Evolutionary conservation across 139 green algal genomes (phyloP).

Genomic region (Micractinium conductrix): DNA sequence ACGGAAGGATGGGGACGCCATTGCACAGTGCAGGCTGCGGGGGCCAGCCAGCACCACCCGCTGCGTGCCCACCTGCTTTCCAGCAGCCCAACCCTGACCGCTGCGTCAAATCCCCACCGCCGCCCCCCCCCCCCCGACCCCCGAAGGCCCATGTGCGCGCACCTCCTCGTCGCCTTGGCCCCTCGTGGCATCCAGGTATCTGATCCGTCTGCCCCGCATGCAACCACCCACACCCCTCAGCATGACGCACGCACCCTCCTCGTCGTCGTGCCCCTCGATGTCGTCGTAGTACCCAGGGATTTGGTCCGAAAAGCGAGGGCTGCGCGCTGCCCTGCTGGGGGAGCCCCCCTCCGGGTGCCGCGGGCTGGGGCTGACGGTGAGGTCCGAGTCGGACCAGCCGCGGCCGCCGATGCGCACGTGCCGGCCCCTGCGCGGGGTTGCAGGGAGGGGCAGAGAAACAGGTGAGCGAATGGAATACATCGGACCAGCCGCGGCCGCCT

Average conservation of each 20-base stretch:
- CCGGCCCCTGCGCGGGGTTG: background rate
- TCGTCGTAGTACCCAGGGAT: constrained; percentile 31
- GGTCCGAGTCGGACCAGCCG: constrained; percentile 24
- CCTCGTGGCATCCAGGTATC: no score
- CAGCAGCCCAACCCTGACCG: no score
- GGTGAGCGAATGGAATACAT: background rate
- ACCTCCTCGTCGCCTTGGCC: no score
- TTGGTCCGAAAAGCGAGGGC: constrained; percentile 37
- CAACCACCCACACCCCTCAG: background rate
- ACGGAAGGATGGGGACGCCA: no score
- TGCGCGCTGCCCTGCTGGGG: background rate
- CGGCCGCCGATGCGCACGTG: constrained; percentile 31
- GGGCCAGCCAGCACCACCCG: no score
- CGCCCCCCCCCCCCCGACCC: no score
- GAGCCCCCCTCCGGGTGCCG: constrained; percentile 14
- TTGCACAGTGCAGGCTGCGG: no score
- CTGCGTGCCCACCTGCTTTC: no score
- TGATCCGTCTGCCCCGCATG: no score
- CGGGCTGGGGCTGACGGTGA: constrained; percentile 24
- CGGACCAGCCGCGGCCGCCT: no score
- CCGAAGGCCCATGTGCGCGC: no score
- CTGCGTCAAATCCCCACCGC: no score
- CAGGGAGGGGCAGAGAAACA: background rate
- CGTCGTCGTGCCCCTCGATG: background rate
- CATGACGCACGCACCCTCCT: background rate